These are phyloP conservation scores for Cladophialophora exuberans DNA, from an alignment of 2,329 filamentous ascomycete species.

Conservation along the genomic window DNA sequence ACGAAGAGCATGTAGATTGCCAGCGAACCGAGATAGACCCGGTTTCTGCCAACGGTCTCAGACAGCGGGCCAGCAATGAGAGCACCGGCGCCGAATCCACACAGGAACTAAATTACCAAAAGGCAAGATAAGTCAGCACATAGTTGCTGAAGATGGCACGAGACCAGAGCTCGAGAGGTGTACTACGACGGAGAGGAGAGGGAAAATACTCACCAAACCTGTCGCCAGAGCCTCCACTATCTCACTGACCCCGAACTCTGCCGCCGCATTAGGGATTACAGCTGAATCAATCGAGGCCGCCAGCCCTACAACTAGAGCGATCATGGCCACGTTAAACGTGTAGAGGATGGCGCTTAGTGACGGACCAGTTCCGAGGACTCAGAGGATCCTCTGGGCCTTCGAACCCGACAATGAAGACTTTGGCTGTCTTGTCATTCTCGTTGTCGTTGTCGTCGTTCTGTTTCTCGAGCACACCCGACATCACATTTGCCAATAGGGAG, in stretches of 20 bases:
- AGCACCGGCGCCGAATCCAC: conserved; percentile 54
- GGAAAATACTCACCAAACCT: too few relatives aligned
- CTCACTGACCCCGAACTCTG: conserved; percentile 48
- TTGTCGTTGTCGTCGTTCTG: too few relatives aligned
- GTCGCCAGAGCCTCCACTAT: conserved; percentile 46
- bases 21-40: conserved; percentile 53
- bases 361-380: conserved; percentile 17
- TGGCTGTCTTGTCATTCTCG: too few relatives aligned
- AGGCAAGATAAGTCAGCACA: too few relatives aligned
- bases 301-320: conserved; percentile 11
- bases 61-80: conserved; percentile 55
- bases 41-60: conserved; percentile 54
- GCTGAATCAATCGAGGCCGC: conserved; percentile 10
- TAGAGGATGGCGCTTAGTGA: not conserved
- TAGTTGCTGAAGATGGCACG: too few relatives aligned
- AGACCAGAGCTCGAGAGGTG: too few relatives aligned
- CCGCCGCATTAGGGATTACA: conserved; percentile 22
- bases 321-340: conserved; percentile 3
- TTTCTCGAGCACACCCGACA: too few relatives aligned
- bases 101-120: too few relatives aligned
- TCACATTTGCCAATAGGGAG: too few relatives aligned
- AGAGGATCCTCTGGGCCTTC: conserved; percentile 36
- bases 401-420: not conserved
- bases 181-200: too few relatives aligned
- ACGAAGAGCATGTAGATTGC: conserved; percentile 54